phyloP scores from a whole-genome alignment of 495 filamentous ascomycete genomes.

The Tetracladium marchalianum region DNA sequence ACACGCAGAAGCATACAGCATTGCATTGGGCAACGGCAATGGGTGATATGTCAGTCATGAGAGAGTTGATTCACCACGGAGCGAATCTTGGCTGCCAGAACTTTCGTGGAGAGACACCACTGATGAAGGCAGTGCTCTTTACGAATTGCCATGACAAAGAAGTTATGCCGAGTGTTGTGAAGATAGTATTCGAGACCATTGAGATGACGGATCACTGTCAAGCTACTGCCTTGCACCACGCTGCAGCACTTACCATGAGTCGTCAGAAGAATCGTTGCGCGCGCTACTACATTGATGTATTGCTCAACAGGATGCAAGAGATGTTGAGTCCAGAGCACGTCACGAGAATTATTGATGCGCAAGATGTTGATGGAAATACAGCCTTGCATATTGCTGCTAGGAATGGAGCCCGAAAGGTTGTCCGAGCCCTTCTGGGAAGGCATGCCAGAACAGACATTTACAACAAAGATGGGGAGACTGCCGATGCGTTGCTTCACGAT shows the following conservation, averaged over 20 bases:
- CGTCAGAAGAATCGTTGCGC: conserved; percentile 73
- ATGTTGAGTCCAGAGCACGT: conserved; percentile 56
- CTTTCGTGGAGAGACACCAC: conserved; percentile 77
- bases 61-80: conserved; percentile 65
- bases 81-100: conserved; percentile 61
- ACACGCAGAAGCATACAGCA: conserved; percentile 78
- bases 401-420: conserved; percentile 62
- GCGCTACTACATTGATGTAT: conserved; percentile 82
- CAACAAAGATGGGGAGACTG: conserved; percentile 70
- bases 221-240: conserved; percentile 86
- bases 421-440: conserved; percentile 58
- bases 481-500: conserved; percentile 56
- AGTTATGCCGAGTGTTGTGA: conserved; percentile 72
- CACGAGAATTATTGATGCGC: conserved; percentile 55
- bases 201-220: conserved; percentile 64
- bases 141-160: conserved; percentile 91
- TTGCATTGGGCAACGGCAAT: conserved; percentile 98
- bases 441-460: conserved; percentile 67
- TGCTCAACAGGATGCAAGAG: conserved; percentile 76
- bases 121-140: conserved; percentile 90
- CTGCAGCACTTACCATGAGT: conserved; percentile 70
- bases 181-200: conserved; percentile 67
- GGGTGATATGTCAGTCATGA: conserved; percentile 88
- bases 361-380: conserved; percentile 80
- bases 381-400: conserved; percentile 81